phyloP scores from a whole-genome alignment of 164 flowering plant genomes.

The Vitis rupestris region DNA sequence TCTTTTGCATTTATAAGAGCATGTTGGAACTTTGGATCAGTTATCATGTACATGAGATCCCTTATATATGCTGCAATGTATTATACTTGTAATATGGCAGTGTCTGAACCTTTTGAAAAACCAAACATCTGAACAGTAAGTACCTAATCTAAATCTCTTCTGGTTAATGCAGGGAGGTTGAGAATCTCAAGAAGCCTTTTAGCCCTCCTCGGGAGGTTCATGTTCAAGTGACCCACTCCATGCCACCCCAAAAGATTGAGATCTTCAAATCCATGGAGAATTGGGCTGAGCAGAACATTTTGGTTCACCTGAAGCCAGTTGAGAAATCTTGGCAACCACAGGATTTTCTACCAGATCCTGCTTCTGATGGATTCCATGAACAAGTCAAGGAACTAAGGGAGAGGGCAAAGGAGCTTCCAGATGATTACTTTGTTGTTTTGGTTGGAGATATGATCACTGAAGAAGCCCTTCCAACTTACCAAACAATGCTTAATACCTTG shows the following conservation, averaged over 20 bases:
- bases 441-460: slow-evolving; percentile 14
- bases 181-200: slow-evolving; percentile 13
- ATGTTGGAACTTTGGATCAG: no score
- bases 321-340: slow-evolving; percentile 20
- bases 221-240: slow-evolving; percentile 28
- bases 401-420: slow-evolving; percentile 14
- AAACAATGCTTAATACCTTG: slow-evolving; percentile 19
- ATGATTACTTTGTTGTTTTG: slow-evolving; percentile 18
- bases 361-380: slow-evolving; percentile 11
- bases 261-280: slow-evolving; percentile 32
- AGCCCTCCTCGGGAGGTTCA: slow-evolving; percentile 25
- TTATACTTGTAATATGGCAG: not conserved
- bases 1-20: no score
- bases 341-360: slow-evolving; percentile 19
- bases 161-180: slow-evolving; percentile 9
- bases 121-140: not conserved
- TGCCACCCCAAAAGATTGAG: slow-evolving; percentile 31
- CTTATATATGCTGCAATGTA: not conserved
- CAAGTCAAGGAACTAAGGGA: slow-evolving; percentile 15
- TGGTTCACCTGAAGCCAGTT: slow-evolving; percentile 16
- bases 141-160: not conserved
- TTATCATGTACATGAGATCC: no score
- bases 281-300: slow-evolving; percentile 25
- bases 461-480: slow-evolving; percentile 11
- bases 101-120: not conserved